phyloP scores from a whole-genome alignment of 2,329 filamentous ascomycete species.

The Arthrobotrys iridis region DNA sequence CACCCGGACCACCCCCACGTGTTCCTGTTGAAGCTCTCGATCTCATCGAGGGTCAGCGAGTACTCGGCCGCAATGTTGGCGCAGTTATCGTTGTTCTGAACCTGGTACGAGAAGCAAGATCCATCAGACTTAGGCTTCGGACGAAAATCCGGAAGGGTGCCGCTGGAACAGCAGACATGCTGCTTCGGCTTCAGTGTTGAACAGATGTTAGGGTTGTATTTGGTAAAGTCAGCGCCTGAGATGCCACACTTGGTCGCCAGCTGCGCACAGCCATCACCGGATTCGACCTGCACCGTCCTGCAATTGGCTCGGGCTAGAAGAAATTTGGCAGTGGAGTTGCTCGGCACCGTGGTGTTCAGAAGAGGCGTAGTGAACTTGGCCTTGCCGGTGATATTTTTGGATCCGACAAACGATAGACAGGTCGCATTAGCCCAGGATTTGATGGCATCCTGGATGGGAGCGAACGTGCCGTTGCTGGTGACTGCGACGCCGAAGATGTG shows the following conservation, averaged over 20 bases:
- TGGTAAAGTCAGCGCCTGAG: slow-evolving; percentile 60
- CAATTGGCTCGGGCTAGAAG: slow-evolving; percentile 57
- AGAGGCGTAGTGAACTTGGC: slow-evolving; percentile 58
- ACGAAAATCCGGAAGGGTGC: slow-evolving; percentile 59
- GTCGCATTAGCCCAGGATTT: slow-evolving; percentile 59
- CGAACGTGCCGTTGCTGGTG: slow-evolving; percentile 60
- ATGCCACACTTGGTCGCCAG: slow-evolving; percentile 63
- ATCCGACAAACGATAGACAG: slow-evolving; percentile 58
- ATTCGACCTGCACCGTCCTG: slow-evolving; percentile 59
- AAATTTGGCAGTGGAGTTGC: slow-evolving; percentile 49
- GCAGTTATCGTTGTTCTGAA: slow-evolving; percentile 61
- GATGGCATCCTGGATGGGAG: slow-evolving; percentile 59
- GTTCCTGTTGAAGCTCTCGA: slow-evolving; percentile 62
- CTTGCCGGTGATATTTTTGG: slow-evolving; percentile 53
- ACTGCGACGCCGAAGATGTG: slow-evolving; percentile 61
- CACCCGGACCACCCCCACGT: slow-evolving; percentile 65
- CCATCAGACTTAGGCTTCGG: slow-evolving; percentile 61
- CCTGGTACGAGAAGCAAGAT: slow-evolving; percentile 61
- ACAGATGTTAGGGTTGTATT: slow-evolving; percentile 61
- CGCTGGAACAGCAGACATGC: slow-evolving; percentile 61
- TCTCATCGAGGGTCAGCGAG: slow-evolving; percentile 60
- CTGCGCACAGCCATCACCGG: slow-evolving; percentile 61
- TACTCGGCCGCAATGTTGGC: slow-evolving; percentile 59
- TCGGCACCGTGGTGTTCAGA: slow-evolving; percentile 57
- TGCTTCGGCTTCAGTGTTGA: slow-evolving; percentile 60